These are phyloP conservation scores for Starmerella floricola DNA, from an alignment of 805 yeast species.

Conservation along the genomic window DNA sequence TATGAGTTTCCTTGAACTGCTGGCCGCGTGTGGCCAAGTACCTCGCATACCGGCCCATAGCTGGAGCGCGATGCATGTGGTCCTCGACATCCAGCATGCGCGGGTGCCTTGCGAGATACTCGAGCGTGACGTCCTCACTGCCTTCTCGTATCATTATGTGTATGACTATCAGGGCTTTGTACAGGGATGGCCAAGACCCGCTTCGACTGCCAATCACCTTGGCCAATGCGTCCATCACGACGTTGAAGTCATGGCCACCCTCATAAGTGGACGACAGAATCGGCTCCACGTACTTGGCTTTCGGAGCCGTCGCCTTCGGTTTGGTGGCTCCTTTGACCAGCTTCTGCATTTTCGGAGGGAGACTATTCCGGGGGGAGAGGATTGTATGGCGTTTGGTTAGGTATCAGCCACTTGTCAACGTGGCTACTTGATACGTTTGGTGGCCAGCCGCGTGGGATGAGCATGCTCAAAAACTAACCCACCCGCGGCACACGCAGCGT, in stretches of 20 bases:
- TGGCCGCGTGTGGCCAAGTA: slow-evolving; percentile 58
- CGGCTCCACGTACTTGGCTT: slow-evolving; percentile 90
- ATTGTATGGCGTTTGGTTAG: not conserved
- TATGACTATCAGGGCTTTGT: slow-evolving; percentile 68
- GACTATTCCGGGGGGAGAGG: slow-evolving; percentile 3
- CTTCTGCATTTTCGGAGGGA: slow-evolving; percentile 21
- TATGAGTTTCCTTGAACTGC: slow-evolving; percentile 50
- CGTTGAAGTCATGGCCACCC: slow-evolving; percentile 48
- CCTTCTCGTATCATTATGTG: slow-evolving; percentile 94
- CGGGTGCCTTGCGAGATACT: slow-evolving; percentile 41
- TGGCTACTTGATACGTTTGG: no score
- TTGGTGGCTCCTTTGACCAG: slow-evolving; percentile 26
- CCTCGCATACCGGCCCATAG: slow-evolving; percentile 51
- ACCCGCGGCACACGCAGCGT: no score
- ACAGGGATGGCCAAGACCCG: slow-evolving; percentile 82
- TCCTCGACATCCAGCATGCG: slow-evolving; percentile 39
- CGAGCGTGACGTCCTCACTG: slow-evolving; percentile 58
- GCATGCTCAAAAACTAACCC: no score
- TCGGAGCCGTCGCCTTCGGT: slow-evolving; percentile 81
- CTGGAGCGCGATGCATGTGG: slow-evolving; percentile 26
- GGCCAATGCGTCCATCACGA: slow-evolving; percentile 54
- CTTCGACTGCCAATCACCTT: slow-evolving; percentile 47
- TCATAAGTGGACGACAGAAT: slow-evolving; percentile 58
- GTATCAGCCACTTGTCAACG: not conserved
- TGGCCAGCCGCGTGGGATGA: not conserved